phyloP scores from a whole-genome alignment of 2,329 filamentous ascomycete genomes.

The Septoria petroselini region DNA sequence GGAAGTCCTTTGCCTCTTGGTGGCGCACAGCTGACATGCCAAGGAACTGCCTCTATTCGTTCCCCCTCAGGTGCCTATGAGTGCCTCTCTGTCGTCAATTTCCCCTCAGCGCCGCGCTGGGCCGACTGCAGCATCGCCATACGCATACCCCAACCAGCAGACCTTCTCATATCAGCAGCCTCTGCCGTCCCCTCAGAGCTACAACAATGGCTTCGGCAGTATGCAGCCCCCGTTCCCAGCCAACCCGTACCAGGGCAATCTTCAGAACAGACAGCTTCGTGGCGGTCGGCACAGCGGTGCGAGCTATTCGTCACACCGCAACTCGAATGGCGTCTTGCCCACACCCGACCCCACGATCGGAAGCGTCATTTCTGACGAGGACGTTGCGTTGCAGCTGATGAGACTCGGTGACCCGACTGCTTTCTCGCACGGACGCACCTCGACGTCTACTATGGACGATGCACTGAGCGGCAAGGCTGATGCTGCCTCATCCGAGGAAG shows the following conservation, averaged over 20 bases:
- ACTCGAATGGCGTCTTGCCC: constrained; percentile 64
- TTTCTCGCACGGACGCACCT: constrained; percentile 87
- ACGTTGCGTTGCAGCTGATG: constrained; percentile 96
- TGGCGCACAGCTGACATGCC: constrained; percentile 18
- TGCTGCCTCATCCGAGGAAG: constrained; percentile 67
- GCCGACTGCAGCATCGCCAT: constrained; percentile 69
- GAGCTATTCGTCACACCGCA: constrained; percentile 42
- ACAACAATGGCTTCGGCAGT: constrained; percentile 38
- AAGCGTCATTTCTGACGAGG: constrained; percentile 96
- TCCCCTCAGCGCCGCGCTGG: constrained; percentile 82
- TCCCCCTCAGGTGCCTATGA: constrained; percentile 86
- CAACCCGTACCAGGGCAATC: constrained; percentile 28
- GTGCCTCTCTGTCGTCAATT: constrained; percentile 94
- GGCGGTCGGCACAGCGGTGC: constrained; percentile 50
- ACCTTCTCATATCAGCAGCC: constrained; percentile 74
- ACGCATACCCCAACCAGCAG: constrained; percentile 71
- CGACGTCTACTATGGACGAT: constrained; percentile 88
- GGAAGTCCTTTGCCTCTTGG: constrained; percentile 40
- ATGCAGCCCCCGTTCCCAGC: constrained; percentile 26
- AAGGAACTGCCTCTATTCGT: constrained; percentile 95
- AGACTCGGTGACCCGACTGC: constrained; percentile 91
- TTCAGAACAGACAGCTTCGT: constrained; percentile 53
- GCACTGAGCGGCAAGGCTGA: constrained; percentile 89
- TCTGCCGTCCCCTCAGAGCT: constrained; percentile 80
- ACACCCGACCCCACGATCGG: constrained; percentile 97